phyloP scores from a whole-genome alignment of 2,329 filamentous ascomycete genomes.

The Aspergillus ochraceoroseus region DNA sequence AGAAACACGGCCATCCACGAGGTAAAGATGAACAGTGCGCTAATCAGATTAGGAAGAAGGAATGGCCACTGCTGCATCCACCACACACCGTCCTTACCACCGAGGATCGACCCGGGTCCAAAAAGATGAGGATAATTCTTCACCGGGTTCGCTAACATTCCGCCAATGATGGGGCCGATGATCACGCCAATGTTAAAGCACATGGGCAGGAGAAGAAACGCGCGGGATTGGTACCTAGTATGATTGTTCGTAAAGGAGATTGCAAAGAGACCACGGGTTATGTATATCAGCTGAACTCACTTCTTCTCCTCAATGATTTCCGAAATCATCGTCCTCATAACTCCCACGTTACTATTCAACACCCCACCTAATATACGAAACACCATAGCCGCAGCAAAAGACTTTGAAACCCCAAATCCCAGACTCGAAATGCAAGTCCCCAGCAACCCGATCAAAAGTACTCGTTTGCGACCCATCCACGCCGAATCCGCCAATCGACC shows the following conservation, averaged over 20 bases:
- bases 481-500: constrained; percentile 64
- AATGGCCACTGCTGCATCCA: constrained; percentile 66
- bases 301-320: constrained; percentile 68
- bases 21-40: constrained; percentile 55
- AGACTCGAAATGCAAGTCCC: constrained; percentile 63
- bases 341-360: constrained; percentile 67
- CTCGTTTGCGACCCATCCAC: constrained; percentile 66
- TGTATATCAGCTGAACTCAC: constrained; percentile 36
- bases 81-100: constrained; percentile 53
- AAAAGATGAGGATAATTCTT: constrained; percentile 59
- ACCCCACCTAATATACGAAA: constrained; percentile 64
- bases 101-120: constrained; percentile 54
- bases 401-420: constrained; percentile 64
- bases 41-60: constrained; percentile 64
- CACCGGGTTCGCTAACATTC: constrained; percentile 62
- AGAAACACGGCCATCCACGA: constrained; percentile 56
- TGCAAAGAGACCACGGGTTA: too few relatives aligned
- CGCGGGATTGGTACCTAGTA: constrained; percentile 46
- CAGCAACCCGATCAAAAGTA: constrained; percentile 69
- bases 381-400: constrained; percentile 58
- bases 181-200: constrained; percentile 64
- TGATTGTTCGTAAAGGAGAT: constrained; percentile 1
- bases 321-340: constrained; percentile 69
- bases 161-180: constrained; percentile 58
- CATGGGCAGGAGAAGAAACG: constrained; percentile 60